A percentile compares a stretch with the other conserved stretches of the same genome.
phyloP scores from a whole-genome alignment of 768 basidiomycete genomes.

The Psilocybe tampanensis region DNA sequence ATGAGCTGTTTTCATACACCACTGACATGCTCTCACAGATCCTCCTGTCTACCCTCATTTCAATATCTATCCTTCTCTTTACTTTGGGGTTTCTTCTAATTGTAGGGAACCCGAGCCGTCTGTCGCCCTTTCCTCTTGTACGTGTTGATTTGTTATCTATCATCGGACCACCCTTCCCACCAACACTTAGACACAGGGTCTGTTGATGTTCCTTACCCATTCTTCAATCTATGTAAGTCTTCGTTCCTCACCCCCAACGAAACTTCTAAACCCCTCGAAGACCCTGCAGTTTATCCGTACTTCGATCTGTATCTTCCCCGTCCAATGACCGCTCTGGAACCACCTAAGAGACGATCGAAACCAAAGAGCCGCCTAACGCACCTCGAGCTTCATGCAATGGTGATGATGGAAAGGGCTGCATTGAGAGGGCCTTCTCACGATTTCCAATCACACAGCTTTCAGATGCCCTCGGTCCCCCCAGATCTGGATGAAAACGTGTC shows the following conservation, averaged over 20 bases:
- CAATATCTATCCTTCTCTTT: constrained; percentile 23
- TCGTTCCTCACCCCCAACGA: not conserved
- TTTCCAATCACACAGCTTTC: not conserved
- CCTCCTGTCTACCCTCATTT: constrained; percentile 26
- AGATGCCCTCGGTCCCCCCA: constrained; percentile 1
- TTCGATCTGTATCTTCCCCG: constrained; percentile 23
- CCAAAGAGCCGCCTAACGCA: constrained; percentile 32
- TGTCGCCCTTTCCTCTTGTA: not conserved
- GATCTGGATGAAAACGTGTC: not conserved
- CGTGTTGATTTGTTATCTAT: not conserved
- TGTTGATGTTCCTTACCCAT: constrained; percentile 5
- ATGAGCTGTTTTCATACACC: not conserved
- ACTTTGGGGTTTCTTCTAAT: not conserved
- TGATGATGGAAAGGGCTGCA: constrained; percentile 33
- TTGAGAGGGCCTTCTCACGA: constrained; percentile 10
- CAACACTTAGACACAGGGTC: not conserved
- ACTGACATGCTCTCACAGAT: constrained; percentile 12
- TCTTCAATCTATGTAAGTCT: constrained; percentile 19
- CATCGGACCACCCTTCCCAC: too few species aligned
- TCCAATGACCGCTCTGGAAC: not conserved
- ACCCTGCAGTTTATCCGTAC: constrained; percentile 22
- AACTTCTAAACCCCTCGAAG: constrained; percentile 6
- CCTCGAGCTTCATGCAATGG: constrained; percentile 36
- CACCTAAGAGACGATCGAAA: constrained; percentile 1
- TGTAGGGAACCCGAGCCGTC: not conserved